Base-by-base conservation (phyloP, 345 rosid species). In the Laguncularia racemosa region DNA sequence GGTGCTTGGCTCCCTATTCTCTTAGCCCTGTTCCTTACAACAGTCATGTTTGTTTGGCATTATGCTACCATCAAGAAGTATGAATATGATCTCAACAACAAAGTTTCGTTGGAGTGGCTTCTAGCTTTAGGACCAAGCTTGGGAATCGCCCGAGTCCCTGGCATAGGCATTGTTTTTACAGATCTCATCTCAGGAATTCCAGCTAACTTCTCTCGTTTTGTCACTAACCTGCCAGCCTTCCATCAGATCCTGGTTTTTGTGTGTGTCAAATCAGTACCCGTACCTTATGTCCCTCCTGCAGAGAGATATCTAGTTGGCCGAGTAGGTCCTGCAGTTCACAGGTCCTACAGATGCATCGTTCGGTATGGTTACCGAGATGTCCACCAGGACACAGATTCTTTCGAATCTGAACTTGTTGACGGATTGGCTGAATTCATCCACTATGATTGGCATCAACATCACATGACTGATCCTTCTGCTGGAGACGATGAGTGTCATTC, bases 1-100 rank as follows among this genome's bases (percentile, higher is more conserved):
- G 99, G 99, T 53, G 99, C 99, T 20, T 95, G 99, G 99, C 96
- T 95, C 20, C 99, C 99, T 14, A 90, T 95, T 63, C 99, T 95
- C 71, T 75, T 90, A 49, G 96, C 99, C 16, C 80, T 95, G 20
- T 48, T 88, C 58, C 89, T 95, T 64, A 85, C 88, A 82, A 85
- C 78, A 58, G 61, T 88, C 81, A 88, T 95, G 99, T 84, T 95
- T 59, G 84, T 95, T 53, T 95, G 99, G 99, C 97, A 90, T 65
- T 95, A 90, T 58, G 82, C 89, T 16, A 90, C 99, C 59, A 76
- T 88, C 56, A 88, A 88, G 73, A 95, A 88, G 62, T 95, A 95
- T 53, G 99, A 95, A 66, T 90, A 73, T 53, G 97, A 95, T 62
- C 89, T 90, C 72, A 91, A 95, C 70, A 90, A 95, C 79, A 95